phyloP scores from a whole-genome alignment of 495 filamentous ascomycete species.

The Tuber umbilicatum region DNA sequence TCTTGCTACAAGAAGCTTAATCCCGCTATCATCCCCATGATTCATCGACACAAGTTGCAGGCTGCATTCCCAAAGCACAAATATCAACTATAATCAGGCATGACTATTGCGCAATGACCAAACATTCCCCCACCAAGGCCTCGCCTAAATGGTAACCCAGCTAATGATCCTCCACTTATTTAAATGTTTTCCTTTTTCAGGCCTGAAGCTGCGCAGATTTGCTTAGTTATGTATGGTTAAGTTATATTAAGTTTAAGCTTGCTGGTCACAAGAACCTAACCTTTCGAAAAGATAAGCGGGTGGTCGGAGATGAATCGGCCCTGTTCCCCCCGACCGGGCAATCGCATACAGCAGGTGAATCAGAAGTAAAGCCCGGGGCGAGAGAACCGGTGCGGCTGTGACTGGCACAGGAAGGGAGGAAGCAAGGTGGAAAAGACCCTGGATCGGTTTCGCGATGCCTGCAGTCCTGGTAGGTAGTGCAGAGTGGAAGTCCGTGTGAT shows the following conservation, averaged over 20 bases:
- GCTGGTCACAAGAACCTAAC: background rate
- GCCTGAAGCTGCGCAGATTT: background rate
- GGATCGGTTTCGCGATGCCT: background rate
- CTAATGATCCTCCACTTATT: background rate
- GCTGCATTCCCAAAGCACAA: background rate
- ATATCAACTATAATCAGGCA: background rate
- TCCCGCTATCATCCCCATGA: background rate
- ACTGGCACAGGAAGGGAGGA: background rate
- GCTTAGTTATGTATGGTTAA: background rate
- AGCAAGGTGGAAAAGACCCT: background rate
- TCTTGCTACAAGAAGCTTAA: background rate
- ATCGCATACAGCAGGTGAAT: background rate
- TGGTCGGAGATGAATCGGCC: background rate
- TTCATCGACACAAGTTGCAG: background rate
- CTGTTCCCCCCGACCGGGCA: background rate
- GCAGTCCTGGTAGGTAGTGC: background rate
- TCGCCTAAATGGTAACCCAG: background rate
- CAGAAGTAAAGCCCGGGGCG: background rate
- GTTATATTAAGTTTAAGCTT: background rate
- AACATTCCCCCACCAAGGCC: background rate
- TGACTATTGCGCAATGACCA: background rate
- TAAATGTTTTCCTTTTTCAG: background rate
- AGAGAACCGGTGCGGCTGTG: background rate
- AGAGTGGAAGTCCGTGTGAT: background rate
- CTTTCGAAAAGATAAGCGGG: background rate